A percentile compares a stretch with the other conserved stretches of the same genome.
These are phyloP conservation scores for Leptomonas seymouri DNA, from an alignment of 208 protist species.

Conservation along the genomic window DNA sequence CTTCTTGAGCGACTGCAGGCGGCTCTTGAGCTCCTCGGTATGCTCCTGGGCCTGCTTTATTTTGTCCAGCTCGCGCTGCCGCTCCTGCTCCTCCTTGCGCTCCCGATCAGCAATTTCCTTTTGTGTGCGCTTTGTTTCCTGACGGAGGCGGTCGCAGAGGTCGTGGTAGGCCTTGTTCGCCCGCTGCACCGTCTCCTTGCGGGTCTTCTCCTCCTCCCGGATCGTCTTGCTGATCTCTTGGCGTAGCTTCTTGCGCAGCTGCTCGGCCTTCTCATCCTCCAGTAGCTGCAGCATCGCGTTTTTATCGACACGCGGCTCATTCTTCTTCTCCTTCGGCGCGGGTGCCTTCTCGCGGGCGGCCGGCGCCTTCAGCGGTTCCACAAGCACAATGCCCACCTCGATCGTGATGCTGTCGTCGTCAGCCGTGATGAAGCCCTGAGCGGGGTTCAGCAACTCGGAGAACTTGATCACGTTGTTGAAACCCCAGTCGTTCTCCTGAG, in stretches of 20 bases:
- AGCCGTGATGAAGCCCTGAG: constrained; percentile 73
- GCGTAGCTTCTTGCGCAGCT: constrained; percentile 73
- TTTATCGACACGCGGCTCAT: constrained; percentile 68
- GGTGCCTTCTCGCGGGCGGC: constrained; percentile 48
- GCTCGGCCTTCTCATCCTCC: constrained; percentile 77
- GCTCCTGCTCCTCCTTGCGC: constrained; percentile 78
- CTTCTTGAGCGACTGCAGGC: constrained; percentile 67
- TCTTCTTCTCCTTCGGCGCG: constrained; percentile 62
- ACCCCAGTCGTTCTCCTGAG: constrained; percentile 92
- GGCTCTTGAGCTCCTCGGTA: constrained; percentile 61
- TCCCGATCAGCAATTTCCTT: constrained; percentile 81
- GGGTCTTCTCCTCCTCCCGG: constrained; percentile 83
- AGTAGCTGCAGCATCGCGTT: constrained; percentile 72
- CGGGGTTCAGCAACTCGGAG: constrained; percentile 72
- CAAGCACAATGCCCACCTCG: constrained; percentile 88
- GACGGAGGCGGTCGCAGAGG: constrained; percentile 61
- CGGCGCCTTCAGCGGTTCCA: constrained; percentile 70
- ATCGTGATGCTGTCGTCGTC: constrained; percentile 88
- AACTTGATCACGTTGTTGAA: constrained; percentile 93
- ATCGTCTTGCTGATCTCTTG: constrained; percentile 81
- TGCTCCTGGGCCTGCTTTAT: constrained; percentile 81
- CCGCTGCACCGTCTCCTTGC: constrained; percentile 79
- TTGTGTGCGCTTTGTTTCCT: constrained; percentile 74
- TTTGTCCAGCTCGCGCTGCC: constrained; percentile 75
- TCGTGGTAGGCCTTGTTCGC: constrained; percentile 76